phyloP scores from a whole-genome alignment of 202 grass and related monocot genomes.

The Panicum virgatum region DNA sequence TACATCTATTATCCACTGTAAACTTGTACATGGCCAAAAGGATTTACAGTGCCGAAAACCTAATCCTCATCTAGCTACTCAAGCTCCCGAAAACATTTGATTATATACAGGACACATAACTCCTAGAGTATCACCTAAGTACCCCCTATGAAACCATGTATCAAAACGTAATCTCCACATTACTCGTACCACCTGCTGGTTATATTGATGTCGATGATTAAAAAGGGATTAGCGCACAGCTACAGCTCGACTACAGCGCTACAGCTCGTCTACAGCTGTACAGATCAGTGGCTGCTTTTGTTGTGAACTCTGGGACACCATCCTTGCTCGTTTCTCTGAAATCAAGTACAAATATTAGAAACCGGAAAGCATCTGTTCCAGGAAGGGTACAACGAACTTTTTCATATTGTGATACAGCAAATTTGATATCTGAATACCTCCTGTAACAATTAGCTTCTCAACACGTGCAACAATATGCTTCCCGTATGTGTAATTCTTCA shows the following conservation, averaged over 20 bases:
- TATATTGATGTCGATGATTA: constrained; percentile 17
- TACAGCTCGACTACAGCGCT: constrained; percentile 22
- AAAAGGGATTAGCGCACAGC: constrained; percentile 5
- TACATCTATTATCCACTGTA: constrained; percentile 51
- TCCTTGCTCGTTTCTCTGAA: constrained; percentile 47
- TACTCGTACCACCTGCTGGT: background rate
- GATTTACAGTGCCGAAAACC: constrained; percentile 45
- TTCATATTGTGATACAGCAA: background rate
- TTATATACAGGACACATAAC: constrained; percentile 39
- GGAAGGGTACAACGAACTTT: background rate
- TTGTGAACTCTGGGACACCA: constrained; percentile 30
- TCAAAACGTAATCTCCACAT: background rate
- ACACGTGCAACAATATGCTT: constrained; percentile 66
- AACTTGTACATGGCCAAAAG: constrained; percentile 50
- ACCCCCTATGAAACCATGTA: constrained; percentile 28
- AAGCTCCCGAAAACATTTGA: background rate
- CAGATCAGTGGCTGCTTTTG: constrained; percentile 16
- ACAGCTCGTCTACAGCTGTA: constrained; percentile 29
- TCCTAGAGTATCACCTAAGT: constrained; percentile 20
- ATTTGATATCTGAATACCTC: constrained; percentile 37
- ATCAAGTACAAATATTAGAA: background rate
- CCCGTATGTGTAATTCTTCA: constrained; percentile 67
- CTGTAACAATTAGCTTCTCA: constrained; percentile 56
- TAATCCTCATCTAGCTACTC: constrained; percentile 37
- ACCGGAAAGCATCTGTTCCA: background rate